Evolutionary conservation across 2,329 filamentous ascomycete genomes (phyloP).

Genomic region (Penicillium hordei): DNA sequence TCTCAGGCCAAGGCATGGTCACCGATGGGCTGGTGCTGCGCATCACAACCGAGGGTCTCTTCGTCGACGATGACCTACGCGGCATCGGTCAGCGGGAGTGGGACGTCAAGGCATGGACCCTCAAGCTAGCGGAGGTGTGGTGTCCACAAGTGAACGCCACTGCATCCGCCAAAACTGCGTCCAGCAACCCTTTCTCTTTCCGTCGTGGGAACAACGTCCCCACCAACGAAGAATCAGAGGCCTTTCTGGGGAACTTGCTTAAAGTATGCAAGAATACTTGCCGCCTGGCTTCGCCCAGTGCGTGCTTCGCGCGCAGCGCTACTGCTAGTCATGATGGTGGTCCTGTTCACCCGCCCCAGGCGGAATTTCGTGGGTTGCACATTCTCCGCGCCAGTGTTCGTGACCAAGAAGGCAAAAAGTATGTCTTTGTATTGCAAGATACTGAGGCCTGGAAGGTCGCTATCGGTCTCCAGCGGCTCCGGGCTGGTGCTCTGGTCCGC

Average conservation of each 20-base stretch:
- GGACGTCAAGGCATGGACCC: slow-evolving; percentile 97
- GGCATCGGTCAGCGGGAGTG: slow-evolving; percentile 93
- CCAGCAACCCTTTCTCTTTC: slow-evolving; percentile 35
- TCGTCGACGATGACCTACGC: slow-evolving; percentile 94
- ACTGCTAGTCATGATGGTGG: slow-evolving; percentile 30
- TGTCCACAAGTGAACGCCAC: slow-evolving; percentile 60
- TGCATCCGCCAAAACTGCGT: slow-evolving; percentile 33
- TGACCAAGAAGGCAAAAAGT: slow-evolving; percentile 61
- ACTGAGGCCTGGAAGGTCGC: slow-evolving; percentile 64
- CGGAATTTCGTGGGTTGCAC: slow-evolving; percentile 51
- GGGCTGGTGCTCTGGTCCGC: slow-evolving; percentile 57
- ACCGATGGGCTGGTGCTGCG: slow-evolving; percentile 90
- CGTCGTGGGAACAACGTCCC: slow-evolving; percentile 51
- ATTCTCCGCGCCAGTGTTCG: slow-evolving; percentile 59
- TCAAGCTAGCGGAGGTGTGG: slow-evolving; percentile 90
- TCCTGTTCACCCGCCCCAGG: slow-evolving; percentile 24
- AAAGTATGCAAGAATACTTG: slow-evolving; percentile 65
- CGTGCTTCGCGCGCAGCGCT: slow-evolving; percentile 40
- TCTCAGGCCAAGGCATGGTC: slow-evolving; percentile 79
- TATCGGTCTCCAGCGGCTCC: slow-evolving; percentile 56
- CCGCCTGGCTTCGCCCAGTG: slow-evolving; percentile 47
- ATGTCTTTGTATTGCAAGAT: slow-evolving; percentile 60
- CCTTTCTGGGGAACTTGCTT: slow-evolving; percentile 62
- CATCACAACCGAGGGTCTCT: slow-evolving; percentile 90
- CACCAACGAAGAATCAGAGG: slow-evolving; percentile 65